These are phyloP conservation scores for Juncus effusus DNA, from an alignment of 176 grass and related monocot species.

Conservation along the genomic window DNA sequence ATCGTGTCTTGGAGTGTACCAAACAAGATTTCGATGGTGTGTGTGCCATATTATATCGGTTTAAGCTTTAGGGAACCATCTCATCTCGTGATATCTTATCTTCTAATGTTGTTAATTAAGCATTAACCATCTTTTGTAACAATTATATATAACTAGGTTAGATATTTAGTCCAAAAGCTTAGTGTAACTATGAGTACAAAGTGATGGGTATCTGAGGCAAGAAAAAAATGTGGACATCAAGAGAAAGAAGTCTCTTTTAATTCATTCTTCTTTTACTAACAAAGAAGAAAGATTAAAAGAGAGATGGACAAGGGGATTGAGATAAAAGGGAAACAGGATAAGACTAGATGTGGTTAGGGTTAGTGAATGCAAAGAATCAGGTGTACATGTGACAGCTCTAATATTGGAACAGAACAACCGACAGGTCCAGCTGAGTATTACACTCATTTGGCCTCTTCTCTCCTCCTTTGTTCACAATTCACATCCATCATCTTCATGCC, in stretches of 20 bases:
- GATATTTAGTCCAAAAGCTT: background rate
- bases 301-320: slow-evolving; percentile 19
- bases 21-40: too few relatives aligned
- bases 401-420: slow-evolving; percentile 75
- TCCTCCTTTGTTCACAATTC: slow-evolving; percentile 12
- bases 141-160: too few relatives aligned
- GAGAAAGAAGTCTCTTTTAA: background rate
- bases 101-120: too few relatives aligned
- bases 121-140: too few relatives aligned
- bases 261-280: background rate
- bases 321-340: slow-evolving; percentile 28
- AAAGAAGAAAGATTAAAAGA: slow-evolving; percentile 22
- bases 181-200: too few relatives aligned
- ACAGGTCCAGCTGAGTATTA: slow-evolving; percentile 69
- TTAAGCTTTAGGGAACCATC: too few relatives aligned
- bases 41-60: too few relatives aligned
- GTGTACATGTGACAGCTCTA: slow-evolving; percentile 80
- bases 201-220: too few relatives aligned
- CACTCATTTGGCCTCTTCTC: slow-evolving; percentile 54
- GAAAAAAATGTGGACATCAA: background rate
- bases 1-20: too few relatives aligned
- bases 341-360: slow-evolving; percentile 37
- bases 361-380: slow-evolving; percentile 54
- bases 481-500: slow-evolving; percentile 38
- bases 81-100: too few relatives aligned